Conservation (phyloP, 495 filamentous ascomycete genomes). For the Hypoxylon cercidicola region DNA sequence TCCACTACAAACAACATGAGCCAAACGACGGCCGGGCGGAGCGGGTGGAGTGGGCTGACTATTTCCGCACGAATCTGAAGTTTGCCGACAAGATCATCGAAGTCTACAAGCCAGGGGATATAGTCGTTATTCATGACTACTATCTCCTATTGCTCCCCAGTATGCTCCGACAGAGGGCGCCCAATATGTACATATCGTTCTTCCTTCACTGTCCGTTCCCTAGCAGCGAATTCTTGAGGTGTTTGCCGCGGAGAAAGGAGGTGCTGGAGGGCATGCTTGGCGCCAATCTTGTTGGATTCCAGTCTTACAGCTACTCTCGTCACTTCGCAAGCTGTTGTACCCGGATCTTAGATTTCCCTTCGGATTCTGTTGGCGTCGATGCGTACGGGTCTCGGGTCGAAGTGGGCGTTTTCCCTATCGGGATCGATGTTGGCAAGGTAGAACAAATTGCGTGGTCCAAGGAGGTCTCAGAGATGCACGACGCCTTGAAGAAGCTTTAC, state of each 20-base stretch:
- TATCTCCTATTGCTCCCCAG: slow-evolving; percentile 87
- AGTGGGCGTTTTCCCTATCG: slow-evolving; percentile 90
- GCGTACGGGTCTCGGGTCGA: slow-evolving; percentile 88
- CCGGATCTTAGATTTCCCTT: slow-evolving; percentile 84
- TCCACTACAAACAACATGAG: slow-evolving; percentile 93
- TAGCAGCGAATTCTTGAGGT: slow-evolving; percentile 91
- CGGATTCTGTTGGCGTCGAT: slow-evolving; percentile 80
- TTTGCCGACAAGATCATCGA: slow-evolving; percentile 88
- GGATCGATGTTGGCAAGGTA: slow-evolving; percentile 80
- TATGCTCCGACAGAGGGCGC: slow-evolving; percentile 81
- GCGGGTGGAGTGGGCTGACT: slow-evolving; percentile 87
- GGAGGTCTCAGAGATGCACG: slow-evolving; percentile 72
- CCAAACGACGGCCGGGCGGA: slow-evolving; percentile 84
- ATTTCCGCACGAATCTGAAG: slow-evolving; percentile 84
- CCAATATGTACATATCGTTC: slow-evolving; percentile 89
- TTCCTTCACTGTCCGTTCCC: slow-evolving; percentile 94
- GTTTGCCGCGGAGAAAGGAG: slow-evolving; percentile 85
- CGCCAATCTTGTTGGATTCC: slow-evolving; percentile 91
- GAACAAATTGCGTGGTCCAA: slow-evolving; percentile 75
- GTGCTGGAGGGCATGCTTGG: slow-evolving; percentile 87
- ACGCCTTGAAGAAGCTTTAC: slow-evolving; percentile 76
- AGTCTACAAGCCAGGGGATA: slow-evolving; percentile 88
- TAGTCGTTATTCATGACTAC: slow-evolving; percentile 92
- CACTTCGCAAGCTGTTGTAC: slow-evolving; percentile 95
- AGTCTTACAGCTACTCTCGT: slow-evolving; percentile 89